Evolutionary conservation across 2,329 filamentous ascomycete species (phyloP).

Genomic region (Fusarium sp.): DNA sequence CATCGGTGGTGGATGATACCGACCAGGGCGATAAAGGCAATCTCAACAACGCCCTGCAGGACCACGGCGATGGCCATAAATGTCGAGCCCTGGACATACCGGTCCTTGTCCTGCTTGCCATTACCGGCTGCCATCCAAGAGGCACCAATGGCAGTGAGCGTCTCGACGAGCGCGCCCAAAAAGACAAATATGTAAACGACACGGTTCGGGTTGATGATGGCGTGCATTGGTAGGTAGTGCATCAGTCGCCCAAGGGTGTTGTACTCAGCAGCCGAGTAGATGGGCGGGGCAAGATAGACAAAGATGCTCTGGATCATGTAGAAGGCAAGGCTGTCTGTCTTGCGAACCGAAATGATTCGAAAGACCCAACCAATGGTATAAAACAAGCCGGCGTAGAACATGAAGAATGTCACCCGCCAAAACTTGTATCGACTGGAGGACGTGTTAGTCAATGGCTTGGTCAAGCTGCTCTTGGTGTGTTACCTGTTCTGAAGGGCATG

Average conservation of each 20-base stretch:
- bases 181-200: slow-evolving; percentile 43
- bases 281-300: slow-evolving; percentile 37
- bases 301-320: slow-evolving; percentile 42
- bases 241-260: slow-evolving; percentile 41
- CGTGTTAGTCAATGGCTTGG: background rate
- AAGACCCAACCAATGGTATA: slow-evolving; percentile 36
- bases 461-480: background rate
- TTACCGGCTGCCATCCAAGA: slow-evolving; percentile 40
- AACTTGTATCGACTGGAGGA: slow-evolving; percentile 34
- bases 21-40: slow-evolving; percentile 37
- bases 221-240: slow-evolving; percentile 42
- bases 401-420: slow-evolving; percentile 42
- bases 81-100: slow-evolving; percentile 65
- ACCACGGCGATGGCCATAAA: slow-evolving; percentile 63
- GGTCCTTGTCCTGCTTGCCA: slow-evolving; percentile 59
- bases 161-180: slow-evolving; percentile 35
- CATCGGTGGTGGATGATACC: slow-evolving; percentile 33
- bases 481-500: slow-evolving; percentile 35
- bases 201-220: slow-evolving; percentile 40
- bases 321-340: slow-evolving; percentile 32
- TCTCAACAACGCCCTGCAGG: slow-evolving; percentile 43
- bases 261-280: slow-evolving; percentile 42
- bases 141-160: slow-evolving; percentile 37
- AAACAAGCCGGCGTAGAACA: slow-evolving; percentile 40
- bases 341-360: slow-evolving; percentile 30